Evolutionary conservation across 179 eudicot species (phyloP).

Genomic region (Camellia oleifera): DNA sequence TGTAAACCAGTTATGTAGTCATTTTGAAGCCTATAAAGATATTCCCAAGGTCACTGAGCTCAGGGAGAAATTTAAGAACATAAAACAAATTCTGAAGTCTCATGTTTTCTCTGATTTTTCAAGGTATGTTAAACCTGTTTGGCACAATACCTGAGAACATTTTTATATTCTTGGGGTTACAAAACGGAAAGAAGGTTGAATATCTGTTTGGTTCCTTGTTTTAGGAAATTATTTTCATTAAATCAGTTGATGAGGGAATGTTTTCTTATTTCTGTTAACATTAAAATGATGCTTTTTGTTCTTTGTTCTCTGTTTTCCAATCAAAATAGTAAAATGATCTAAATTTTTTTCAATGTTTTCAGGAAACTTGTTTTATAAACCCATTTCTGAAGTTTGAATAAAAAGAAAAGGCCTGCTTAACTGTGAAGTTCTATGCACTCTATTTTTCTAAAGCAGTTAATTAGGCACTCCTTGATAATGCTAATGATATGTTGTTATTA

Average conservation of each 20-base stretch:
- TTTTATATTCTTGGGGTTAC: background rate
- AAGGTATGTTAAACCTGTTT: constrained; percentile 46
- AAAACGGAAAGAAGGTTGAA: background rate
- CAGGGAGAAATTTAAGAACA: constrained; percentile 89
- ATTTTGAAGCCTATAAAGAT: constrained; percentile 97
- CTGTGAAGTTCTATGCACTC: background rate
- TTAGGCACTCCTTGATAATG: background rate
- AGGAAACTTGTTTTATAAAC: background rate
- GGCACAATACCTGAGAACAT: background rate
- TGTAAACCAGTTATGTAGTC: constrained; percentile 94
- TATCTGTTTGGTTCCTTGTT: constrained; percentile 4
- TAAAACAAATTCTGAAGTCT: constrained; percentile 91
- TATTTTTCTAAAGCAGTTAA: background rate
- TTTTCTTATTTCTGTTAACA: background rate
- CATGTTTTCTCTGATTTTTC: constrained; percentile 99
- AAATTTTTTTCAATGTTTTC: background rate
- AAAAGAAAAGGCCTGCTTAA: background rate
- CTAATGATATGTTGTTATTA: background rate
- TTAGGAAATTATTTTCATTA: background rate
- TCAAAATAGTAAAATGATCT: background rate
- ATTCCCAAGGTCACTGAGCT: constrained; percentile 91
- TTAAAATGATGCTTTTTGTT: background rate
- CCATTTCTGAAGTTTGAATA: background rate
- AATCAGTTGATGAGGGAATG: background rate
- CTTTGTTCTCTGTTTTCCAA: background rate